Evolutionary conservation across 768 basidiomycete genomes (phyloP).

Genomic region (Mycena crocata): DNA sequence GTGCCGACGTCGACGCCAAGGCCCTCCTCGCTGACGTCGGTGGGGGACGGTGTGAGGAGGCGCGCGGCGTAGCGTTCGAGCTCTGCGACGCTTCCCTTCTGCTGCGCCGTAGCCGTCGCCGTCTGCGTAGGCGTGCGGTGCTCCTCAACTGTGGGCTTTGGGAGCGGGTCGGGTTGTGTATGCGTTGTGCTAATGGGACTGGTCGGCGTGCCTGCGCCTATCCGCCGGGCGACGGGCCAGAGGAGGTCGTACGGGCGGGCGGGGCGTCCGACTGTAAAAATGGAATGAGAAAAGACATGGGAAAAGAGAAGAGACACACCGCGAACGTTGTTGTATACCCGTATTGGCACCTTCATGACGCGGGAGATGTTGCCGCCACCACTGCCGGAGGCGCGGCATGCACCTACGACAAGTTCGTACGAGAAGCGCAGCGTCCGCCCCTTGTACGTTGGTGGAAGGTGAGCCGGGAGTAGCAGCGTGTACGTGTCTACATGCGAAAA

Average conservation of each 20-base stretch:
- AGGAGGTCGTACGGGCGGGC: constrained; percentile 83
- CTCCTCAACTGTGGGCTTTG: constrained; percentile 11
- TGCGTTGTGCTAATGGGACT: neutral
- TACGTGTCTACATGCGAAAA: constrained; percentile 74
- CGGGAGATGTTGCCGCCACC: constrained; percentile 67
- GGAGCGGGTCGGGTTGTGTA: neutral
- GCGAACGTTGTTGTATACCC: constrained; percentile 89
- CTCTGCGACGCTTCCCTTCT: constrained; percentile 53
- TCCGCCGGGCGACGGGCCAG: constrained; percentile 73
- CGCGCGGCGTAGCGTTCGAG: constrained; percentile 65
- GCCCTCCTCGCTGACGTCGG: constrained; percentile 45
- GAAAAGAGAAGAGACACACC: constrained; percentile 57
- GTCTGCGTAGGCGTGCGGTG: neutral
- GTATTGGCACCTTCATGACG: constrained; percentile 91
- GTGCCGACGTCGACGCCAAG: constrained; percentile 44
- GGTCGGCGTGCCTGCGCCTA: constrained; percentile 42
- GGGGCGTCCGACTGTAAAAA: constrained; percentile 64
- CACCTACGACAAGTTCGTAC: constrained; percentile 91
- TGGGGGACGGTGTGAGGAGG: constrained; percentile 51
- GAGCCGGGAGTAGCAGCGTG: constrained; percentile 76
- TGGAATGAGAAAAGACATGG: neutral
- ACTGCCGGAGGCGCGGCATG: constrained; percentile 72
- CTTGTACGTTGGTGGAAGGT: constrained; percentile 90
- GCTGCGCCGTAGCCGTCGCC: neutral
- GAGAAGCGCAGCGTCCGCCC: constrained; percentile 88